Conservation (phyloP, 306 rosid species). For the Fagus sylvatica region DNA sequence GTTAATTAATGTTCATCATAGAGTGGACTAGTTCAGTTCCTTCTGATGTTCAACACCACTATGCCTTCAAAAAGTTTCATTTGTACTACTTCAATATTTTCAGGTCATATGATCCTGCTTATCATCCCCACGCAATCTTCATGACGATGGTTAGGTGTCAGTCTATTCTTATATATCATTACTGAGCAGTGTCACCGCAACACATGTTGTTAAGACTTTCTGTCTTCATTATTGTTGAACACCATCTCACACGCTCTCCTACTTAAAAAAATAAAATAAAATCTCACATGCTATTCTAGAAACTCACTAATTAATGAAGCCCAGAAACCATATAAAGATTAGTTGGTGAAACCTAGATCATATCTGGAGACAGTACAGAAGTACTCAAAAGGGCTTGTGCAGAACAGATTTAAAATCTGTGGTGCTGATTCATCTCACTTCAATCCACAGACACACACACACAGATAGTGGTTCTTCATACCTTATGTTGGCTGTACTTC, state of each 20-base stretch:
- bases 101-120: background rate
- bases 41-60: background rate
- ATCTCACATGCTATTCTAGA: background rate
- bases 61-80: background rate
- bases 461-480: slow-evolving; percentile 22
- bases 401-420: background rate
- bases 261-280: too few relatives aligned
- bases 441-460: slow-evolving; percentile 1
- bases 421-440: background rate
- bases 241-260: background rate
- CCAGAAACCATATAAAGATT: too few relatives aligned
- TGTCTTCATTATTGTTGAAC: background rate
- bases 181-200: background rate
- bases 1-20: background rate
- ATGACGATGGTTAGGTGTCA: background rate
- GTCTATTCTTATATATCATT: background rate
- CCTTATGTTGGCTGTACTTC: slow-evolving; percentile 78
- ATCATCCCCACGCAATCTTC: background rate
- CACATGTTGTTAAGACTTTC: background rate
- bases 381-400: background rate
- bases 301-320: background rate
- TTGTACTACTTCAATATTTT: background rate
- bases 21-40: background rate
- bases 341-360: background rate
- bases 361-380: background rate